Conservation (phyloP, 2,329 filamentous ascomycete species). For the Neophaeococcomyces aloes region DNA sequence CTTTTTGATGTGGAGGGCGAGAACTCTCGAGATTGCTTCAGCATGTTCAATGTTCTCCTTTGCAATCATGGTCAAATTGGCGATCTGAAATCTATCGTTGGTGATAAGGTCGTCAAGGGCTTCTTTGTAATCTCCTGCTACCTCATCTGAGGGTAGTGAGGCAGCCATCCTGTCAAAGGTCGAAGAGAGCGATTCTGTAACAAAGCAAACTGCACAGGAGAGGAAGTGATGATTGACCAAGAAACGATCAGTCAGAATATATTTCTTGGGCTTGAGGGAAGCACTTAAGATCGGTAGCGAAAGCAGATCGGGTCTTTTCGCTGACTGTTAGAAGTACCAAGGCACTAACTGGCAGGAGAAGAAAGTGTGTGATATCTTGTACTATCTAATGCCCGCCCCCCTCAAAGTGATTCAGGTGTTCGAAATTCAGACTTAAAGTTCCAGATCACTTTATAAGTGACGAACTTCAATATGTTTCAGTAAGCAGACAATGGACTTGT, state of each 20-base stretch:
- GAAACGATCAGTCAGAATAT: background rate
- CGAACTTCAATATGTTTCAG: conserved; percentile 1
- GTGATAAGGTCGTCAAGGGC: conserved; percentile 82
- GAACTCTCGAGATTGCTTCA: conserved; percentile 76
- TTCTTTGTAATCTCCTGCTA: conserved; percentile 89
- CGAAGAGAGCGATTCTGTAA: conserved; percentile 6
- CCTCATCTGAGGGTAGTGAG: conserved; percentile 59
- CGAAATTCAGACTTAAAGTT: background rate
- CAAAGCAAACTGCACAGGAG: background rate
- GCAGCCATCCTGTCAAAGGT: conserved; percentile 50
- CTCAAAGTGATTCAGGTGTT: background rate
- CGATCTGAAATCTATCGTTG: conserved; percentile 92
- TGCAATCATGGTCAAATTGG: conserved; percentile 92
- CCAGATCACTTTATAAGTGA: background rate
- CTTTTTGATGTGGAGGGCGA: conserved; percentile 89
- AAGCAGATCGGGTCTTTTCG: conserved; percentile 5
- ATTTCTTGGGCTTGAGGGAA: conserved; percentile 1
- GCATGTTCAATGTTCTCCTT: conserved; percentile 96
- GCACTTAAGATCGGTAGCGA: background rate
- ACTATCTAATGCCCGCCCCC: conserved; percentile 16
- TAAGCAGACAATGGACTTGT: conserved; percentile 5
- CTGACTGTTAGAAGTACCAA: conserved; percentile 9
- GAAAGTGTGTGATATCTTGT: conserved; percentile 22
- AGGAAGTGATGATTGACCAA: conserved; percentile 10
- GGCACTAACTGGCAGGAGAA: conserved; percentile 11